A percentile compares a stretch with the other conserved stretches of the same genome.
Conservation (phyloP, 2,329 filamentous ascomycete species). For the Xylariaceae sp. region DNA sequence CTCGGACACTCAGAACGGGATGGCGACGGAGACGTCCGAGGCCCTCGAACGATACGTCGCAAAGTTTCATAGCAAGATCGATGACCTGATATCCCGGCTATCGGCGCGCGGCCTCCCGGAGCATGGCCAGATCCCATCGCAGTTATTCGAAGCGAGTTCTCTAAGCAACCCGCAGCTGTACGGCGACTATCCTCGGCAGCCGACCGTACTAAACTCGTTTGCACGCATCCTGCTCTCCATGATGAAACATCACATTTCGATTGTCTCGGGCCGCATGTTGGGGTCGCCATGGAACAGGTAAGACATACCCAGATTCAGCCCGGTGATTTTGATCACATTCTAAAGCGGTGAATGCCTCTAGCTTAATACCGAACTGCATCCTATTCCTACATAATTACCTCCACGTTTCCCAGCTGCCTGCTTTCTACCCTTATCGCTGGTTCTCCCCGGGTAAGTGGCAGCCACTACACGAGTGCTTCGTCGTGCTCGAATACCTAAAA, state of each 20-base stretch:
- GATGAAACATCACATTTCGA: conserved; percentile 20
- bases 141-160: conserved; percentile 15
- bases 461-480: conserved; percentile 18
- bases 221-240: conserved; percentile 14
- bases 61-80: conserved; percentile 14
- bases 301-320: neutral
- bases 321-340: conserved; percentile 5
- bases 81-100: conserved; percentile 14
- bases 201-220: conserved; percentile 13
- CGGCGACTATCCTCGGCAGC: conserved; percentile 14
- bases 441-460: conserved; percentile 13
- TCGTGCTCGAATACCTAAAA: conserved; percentile 17
- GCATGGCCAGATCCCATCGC: conserved; percentile 13
- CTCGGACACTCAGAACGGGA: conserved; percentile 1
- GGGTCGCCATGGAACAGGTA: conserved; percentile 10
- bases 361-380: conserved; percentile 16
- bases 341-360: conserved; percentile 8
- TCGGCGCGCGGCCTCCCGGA: conserved; percentile 11
- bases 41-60: conserved; percentile 1
- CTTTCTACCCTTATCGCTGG: conserved; percentile 19
- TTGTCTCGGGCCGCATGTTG: conserved; percentile 11
- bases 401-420: conserved; percentile 15
- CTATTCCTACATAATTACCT: conserved; percentile 17
- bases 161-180: conserved; percentile 11
- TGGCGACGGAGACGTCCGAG: conserved; percentile 2